Base-by-base conservation (phyloP, 176 grass and related monocot genomes). In the Metroxylon sagu region DNA sequence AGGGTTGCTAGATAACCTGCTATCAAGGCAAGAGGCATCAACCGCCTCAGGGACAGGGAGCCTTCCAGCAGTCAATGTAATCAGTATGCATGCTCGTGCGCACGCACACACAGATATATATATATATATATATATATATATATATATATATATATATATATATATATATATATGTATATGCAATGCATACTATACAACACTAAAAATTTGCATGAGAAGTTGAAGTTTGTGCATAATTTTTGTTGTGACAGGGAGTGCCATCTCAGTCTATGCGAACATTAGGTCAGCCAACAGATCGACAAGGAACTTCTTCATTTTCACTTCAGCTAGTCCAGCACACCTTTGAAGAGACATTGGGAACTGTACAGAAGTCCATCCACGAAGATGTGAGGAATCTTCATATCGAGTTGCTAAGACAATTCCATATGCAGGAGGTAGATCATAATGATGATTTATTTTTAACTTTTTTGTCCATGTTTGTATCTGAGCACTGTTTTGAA, bases 331-430 rank as follows among this genome's bases (percentile, higher is more conserved):
- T 88, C 51, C 93, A 98, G 68, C 81, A 81, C 67, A 92, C 85
- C 64, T 81, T 98, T 39, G 93, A 98, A 67, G 88, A 98, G 75
- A 88, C 81, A 61, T 53, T 92, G 60, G 87, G 85, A 50, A 79
- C 87, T 62, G 81, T 88, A 69, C 87, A 98, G 59, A 88, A 88
- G 82, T 83, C 87, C 48, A 88, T 98, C 74, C 88, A 88, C 4
- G 88, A 92, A 63, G 93, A 92, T 63, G 84, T 92, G 72, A 78
- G 79, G 61, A 98, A 98, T 80, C 84, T 98, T 12, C 93, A 98
- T 69, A 88, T 98, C 64, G 93, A 98, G 66, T 59, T 98, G 70
- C 30, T 98, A 67, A 82, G 93, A 69, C 93, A 98, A 61, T 88
- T 98, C 75, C 93, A 98, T 73, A 85, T 85, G 76, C 87, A 92